Evolutionary conservation across 1,284 basidiomycete genomes (phyloP).

Genomic region (Ustilago bromivora): DNA sequence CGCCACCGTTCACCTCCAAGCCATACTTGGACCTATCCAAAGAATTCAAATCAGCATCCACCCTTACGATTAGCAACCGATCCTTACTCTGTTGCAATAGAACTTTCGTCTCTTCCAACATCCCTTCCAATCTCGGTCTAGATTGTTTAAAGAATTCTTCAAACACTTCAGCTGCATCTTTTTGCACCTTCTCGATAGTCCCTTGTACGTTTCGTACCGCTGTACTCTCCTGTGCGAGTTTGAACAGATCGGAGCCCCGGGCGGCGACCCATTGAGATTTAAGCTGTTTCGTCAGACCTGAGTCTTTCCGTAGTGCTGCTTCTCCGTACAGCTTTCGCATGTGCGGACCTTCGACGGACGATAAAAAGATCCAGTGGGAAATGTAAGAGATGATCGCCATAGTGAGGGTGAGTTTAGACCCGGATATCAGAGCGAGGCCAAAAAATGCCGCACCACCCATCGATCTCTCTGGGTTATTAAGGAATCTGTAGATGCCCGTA

Average conservation of each 20-base stretch:
- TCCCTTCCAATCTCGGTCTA: constrained; percentile 62
- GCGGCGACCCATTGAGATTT: constrained; percentile 81
- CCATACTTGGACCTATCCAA: constrained; percentile 56
- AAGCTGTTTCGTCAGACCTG: constrained; percentile 95
- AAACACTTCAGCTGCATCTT: constrained; percentile 87
- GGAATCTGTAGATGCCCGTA: constrained; percentile 90
- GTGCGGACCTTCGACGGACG: constrained; percentile 78
- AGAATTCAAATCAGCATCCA: constrained; percentile 50
- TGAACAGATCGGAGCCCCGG: constrained; percentile 75
- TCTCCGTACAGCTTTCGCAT: constrained; percentile 96
- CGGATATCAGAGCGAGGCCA: constrained; percentile 88
- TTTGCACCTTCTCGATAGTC: constrained; percentile 92
- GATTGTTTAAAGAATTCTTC: constrained; percentile 88
- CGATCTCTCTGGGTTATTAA: constrained; percentile 90
- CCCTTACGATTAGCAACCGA: constrained; percentile 70
- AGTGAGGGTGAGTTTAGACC: constrained; percentile 84
- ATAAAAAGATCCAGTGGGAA: constrained; percentile 71
- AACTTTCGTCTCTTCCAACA: constrained; percentile 88
- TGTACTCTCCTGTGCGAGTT: constrained; percentile 48
- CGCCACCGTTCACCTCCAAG: constrained; percentile 12
- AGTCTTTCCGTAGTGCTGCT: constrained; percentile 85
- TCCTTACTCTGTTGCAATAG: constrained; percentile 91
- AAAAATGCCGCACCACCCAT: constrained; percentile 97
- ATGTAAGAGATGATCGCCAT: constrained; percentile 88
- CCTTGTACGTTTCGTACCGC: constrained; percentile 88